A percentile compares a stretch with the other conserved stretches of the same genome.
Evolutionary conservation across 805 yeast genomes (phyloP).

Genomic region (Komagataella ulmi): DNA sequence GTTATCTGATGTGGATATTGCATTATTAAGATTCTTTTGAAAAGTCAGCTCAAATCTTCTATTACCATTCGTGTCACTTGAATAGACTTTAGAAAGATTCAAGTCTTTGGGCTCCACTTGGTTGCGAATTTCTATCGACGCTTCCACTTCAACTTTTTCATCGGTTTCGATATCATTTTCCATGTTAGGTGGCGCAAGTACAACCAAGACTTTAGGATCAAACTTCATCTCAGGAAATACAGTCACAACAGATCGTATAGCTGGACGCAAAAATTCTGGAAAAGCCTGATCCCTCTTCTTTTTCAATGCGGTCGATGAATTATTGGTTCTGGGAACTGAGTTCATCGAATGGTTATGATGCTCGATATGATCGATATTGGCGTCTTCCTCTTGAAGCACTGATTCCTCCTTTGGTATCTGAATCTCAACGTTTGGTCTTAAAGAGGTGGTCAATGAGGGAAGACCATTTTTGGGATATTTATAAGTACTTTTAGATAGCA

Average conservation of each 20-base stretch:
- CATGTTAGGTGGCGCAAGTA: neutral
- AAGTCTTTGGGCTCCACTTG: constrained; percentile 22
- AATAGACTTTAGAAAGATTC: constrained; percentile 5
- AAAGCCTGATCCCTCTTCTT: constrained; percentile 20
- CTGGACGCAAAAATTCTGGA: constrained; percentile 13
- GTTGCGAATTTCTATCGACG: constrained; percentile 27
- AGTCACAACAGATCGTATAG: constrained; percentile 12
- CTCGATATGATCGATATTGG: constrained; percentile 31
- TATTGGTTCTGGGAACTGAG: constrained; percentile 12
- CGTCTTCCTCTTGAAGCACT: constrained; percentile 11
- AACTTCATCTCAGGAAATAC: constrained; percentile 14
- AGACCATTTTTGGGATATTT: constrained; percentile 7
- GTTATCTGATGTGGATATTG: constrained; percentile 19
- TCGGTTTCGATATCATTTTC: constrained; percentile 2
- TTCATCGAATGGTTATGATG: constrained; percentile 17
- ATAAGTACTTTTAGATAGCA: constrained; percentile 29
- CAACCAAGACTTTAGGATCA: constrained; percentile 17
- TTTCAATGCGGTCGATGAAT: constrained; percentile 6
- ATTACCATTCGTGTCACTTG: constrained; percentile 17
- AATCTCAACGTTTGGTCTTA: constrained; percentile 50
- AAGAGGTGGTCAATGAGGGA: constrained; percentile 39
- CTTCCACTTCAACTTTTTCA: constrained; percentile 10
- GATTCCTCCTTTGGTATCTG: constrained; percentile 30
- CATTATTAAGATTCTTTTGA: constrained; percentile 35
- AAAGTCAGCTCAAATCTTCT: constrained; percentile 30